Percentiles rank a stretch among this genome's conserved stretches.
Evolutionary conservation across 768 basidiomycete species (phyloP).

Genomic region (Boletus subparvulus): DNA sequence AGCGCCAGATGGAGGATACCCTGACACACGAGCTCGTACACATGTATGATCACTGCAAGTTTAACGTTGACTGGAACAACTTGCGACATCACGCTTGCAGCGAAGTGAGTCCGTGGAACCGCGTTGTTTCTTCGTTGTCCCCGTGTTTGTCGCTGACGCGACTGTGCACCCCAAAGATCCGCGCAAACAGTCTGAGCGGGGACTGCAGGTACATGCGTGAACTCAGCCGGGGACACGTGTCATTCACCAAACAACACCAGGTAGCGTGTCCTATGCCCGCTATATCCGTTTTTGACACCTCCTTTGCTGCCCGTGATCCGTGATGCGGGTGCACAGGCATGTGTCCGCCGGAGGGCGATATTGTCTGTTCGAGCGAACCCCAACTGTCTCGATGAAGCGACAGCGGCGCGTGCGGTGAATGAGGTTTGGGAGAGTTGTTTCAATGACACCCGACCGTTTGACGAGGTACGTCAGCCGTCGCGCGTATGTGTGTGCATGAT

Average conservation of each 20-base stretch:
- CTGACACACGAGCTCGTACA: conserved; percentile 92
- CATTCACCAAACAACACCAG: conserved; percentile 94
- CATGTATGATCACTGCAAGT: conserved; percentile 93
- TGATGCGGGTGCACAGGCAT: conserved; percentile 52
- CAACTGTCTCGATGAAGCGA: conserved; percentile 66
- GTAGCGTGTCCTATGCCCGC: conserved; percentile 39
- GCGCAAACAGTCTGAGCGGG: conserved; percentile 90
- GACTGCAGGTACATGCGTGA: conserved; percentile 90
- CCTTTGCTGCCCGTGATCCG: conserved; percentile 6
- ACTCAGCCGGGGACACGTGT: conserved; percentile 68
- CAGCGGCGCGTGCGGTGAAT: conserved; percentile 89
- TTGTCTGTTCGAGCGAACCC: conserved; percentile 81
- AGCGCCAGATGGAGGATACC: conserved; percentile 90
- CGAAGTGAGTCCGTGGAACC: conserved; percentile 59
- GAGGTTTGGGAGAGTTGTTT: conserved; percentile 98
- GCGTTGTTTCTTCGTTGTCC: background rate
- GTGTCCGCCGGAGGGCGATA: conserved; percentile 85
- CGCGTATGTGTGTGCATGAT: background rate
- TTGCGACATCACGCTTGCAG: conserved; percentile 94
- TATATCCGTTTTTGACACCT: conserved; percentile 12
- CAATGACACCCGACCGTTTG: conserved; percentile 93
- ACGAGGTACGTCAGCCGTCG: conserved; percentile 62
- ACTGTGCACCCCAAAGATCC: conserved; percentile 61
- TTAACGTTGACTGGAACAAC: conserved; percentile 91
- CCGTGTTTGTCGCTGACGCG: background rate